phyloP scores from a whole-genome alignment of 78 protist genomes.

The Andalucia godoyi region DNA sequence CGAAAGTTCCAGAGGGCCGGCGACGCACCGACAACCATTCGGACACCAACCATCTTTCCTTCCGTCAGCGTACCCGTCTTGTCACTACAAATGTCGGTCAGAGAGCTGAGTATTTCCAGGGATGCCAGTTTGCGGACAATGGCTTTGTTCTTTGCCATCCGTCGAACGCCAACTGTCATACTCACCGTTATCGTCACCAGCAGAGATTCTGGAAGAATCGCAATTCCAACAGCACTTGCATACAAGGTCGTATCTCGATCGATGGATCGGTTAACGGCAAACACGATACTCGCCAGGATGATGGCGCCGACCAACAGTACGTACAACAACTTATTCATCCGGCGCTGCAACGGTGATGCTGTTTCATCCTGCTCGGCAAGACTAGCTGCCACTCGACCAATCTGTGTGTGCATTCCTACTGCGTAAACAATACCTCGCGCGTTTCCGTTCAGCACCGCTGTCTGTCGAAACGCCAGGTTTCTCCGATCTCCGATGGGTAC shows the following conservation, averaged over 20 bases:
- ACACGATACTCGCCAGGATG: neutral
- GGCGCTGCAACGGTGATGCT: slow-evolving; percentile 11
- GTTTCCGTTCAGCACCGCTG: slow-evolving; percentile 1
- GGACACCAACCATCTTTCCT: slow-evolving; percentile 65
- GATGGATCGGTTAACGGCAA: neutral
- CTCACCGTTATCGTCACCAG: slow-evolving; percentile 74
- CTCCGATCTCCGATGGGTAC: neutral
- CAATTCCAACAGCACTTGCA: slow-evolving; percentile 78
- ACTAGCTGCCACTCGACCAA: neutral
- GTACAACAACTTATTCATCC: neutral
- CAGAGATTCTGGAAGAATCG: slow-evolving; percentile 93
- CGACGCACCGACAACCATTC: no score
- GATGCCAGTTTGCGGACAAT: slow-evolving; percentile 60
- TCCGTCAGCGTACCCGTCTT: slow-evolving; percentile 96
- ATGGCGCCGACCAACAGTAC: neutral
- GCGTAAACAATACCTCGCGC: neutral
- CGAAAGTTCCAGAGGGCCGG: no score
- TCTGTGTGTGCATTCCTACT: neutral
- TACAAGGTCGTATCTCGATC: slow-evolving; percentile 36
- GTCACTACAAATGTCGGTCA: slow-evolving; percentile 81
- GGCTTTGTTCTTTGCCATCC: slow-evolving; percentile 74
- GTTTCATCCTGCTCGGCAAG: neutral
- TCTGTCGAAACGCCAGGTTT: slow-evolving; percentile 7
- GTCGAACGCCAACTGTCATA: slow-evolving; percentile 65
- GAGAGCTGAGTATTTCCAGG: slow-evolving; percentile 92